Conservation (phyloP, 441 rosid species). For the Euphorbia schlechtendalii region DNA sequence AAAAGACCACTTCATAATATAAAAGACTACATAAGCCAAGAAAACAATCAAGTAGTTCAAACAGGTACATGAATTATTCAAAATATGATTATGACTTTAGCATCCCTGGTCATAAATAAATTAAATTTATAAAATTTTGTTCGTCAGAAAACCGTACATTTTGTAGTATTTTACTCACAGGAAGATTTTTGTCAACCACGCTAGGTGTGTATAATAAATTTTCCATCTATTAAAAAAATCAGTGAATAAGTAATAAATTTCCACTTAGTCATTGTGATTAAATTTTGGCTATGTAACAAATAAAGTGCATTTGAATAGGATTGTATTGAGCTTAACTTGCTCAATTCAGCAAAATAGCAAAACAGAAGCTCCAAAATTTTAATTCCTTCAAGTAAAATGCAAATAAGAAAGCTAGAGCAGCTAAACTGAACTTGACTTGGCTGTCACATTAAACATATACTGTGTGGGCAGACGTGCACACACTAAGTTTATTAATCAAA, state of each 20-base stretch:
- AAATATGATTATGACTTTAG: not conserved
- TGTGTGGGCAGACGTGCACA: too few species aligned
- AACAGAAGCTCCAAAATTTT: not conserved
- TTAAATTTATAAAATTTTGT: not conserved
- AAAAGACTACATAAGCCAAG: not conserved
- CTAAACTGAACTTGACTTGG: not conserved
- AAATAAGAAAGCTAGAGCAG: not conserved
- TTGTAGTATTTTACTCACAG: not conserved
- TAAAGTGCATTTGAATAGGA: not conserved
- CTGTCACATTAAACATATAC: not conserved
- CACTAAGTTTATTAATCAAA: too few species aligned
- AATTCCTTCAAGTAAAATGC: not conserved
- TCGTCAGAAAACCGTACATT: not conserved
- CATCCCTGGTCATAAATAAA: not conserved
- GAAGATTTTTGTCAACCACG: not conserved
- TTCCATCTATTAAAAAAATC: not conserved
- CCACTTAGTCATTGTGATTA: not conserved
- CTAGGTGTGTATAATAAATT: not conserved
- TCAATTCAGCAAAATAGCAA: not conserved
- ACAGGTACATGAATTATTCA: not conserved
- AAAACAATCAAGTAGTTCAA: not conserved
- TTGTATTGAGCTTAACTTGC: not conserved
- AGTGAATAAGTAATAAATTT: too few species aligned
- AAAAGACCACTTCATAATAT: not conserved
- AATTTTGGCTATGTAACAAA: not conserved